Evolutionary conservation across 2,329 filamentous ascomycete species (phyloP), one percentile per base, ranked within the genome.

Genomic region (Diaporthe australafricana): DNA sequence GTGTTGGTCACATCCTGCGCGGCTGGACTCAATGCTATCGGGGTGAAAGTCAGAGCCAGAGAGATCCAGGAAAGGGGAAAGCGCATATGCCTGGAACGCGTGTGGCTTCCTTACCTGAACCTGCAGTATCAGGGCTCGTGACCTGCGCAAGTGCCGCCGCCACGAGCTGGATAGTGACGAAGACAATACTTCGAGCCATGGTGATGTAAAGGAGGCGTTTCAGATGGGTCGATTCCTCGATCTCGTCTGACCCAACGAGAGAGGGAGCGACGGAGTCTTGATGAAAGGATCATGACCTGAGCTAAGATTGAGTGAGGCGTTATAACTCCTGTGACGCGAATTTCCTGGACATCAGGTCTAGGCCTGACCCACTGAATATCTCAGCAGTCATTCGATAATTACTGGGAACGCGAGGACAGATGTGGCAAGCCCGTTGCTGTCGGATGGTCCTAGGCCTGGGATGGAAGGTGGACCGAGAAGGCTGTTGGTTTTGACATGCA

Each of bases 401-500:
- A 47, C 57, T 16, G 42, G 17, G 1, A 6, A 62, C 11, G 40
- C 40, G 57, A 62, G 27, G 40, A 62, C 57, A 16, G 8, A 47
- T 47, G 25, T 62, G 57, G 57, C 40, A 62, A 47, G 17, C 57
- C 57, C 17, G 17, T 57, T 47, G 17, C 20, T 32, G 57, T 22
- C 57, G 57, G 40, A 30, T n/a, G 56, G 22, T 62, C 40, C 38
- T 62, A 62, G 25, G 25, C 57, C 57, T 62, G 57, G 57, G 40
- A n/a, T 62, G 57, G 57, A 62, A 47, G 57, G 25, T 62, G 57
- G 57, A n/a, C 40, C 57, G 57, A 47, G 40, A 22, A 9, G 16
- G 57, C n/a, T 62, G 57, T 47, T 62, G 57, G 40, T 47, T 47
- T 25, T 22, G 32, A 47, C 47, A 47, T 62, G 40, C 47, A 22